A percentile compares a stretch with the other conserved stretches of the same genome.
These are phyloP conservation scores for Gentiana dahurica DNA, from an alignment of 257 asterid genomes.

Conservation along the genomic window DNA sequence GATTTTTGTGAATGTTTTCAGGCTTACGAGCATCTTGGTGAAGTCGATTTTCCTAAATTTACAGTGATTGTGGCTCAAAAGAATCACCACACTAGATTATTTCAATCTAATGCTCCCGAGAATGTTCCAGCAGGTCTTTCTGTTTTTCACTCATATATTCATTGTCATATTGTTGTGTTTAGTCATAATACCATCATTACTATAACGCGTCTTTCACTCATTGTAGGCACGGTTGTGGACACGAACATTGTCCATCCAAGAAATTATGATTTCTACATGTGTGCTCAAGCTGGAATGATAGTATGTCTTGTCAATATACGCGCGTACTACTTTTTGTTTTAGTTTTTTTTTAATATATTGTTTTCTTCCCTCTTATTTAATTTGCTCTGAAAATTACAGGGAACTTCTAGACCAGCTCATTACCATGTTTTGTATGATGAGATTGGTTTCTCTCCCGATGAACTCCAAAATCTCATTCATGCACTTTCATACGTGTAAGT, in stretches of 20 bases:
- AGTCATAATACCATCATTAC: conserved; percentile 1
- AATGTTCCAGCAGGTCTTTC: conserved; percentile 78
- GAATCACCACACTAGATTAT: conserved; percentile 71
- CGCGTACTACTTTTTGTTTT: not conserved
- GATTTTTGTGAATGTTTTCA: conserved; percentile 14
- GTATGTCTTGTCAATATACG: conserved; percentile 31
- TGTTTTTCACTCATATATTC: conserved; percentile 6
- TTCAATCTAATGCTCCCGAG: conserved; percentile 57
- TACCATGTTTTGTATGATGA: conserved; percentile 86
- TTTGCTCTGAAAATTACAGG: conserved; percentile 29
- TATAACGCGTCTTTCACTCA: conserved; percentile 14
- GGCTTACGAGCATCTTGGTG: conserved; percentile 88
- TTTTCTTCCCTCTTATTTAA: not conserved
- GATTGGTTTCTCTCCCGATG: conserved; percentile 90
- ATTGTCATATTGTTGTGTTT: not conserved
- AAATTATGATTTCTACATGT: conserved; percentile 77
- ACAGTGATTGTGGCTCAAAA: conserved; percentile 84
- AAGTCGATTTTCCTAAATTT: conserved; percentile 63
- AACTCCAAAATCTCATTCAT: conserved; percentile 69
- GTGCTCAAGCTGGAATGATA: conserved; percentile 74
- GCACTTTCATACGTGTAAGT: conserved; percentile 85
- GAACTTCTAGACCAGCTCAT: conserved; percentile 86
- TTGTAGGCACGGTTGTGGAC: conserved; percentile 81
- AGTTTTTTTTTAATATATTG: no score
- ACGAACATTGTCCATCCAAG: conserved; percentile 67